Percentiles rank a stretch among this genome's conserved stretches.
Evolutionary conservation across 2,329 filamentous ascomycete genomes (phyloP).

Genomic region (Lithohypha guttulata): DNA sequence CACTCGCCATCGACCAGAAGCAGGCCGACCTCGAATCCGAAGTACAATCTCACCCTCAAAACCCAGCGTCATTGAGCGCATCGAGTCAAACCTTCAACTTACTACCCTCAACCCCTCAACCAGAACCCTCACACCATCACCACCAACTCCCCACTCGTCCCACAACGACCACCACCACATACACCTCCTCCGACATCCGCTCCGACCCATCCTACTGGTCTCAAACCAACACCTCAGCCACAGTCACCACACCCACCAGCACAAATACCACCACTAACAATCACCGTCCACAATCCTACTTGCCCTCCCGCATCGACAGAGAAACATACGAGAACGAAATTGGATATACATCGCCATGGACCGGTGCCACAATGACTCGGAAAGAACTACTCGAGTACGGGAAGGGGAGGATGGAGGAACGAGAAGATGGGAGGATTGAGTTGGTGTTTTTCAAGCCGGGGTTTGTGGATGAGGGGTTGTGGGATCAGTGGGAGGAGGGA

Average conservation of each 20-base stretch:
- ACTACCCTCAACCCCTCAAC: background rate
- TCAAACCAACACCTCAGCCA: background rate
- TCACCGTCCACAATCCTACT: background rate
- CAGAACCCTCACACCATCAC: background rate
- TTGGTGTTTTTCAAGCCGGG: conserved; percentile 16
- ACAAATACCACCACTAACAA: too few species aligned
- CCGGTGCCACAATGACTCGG: conserved; percentile 4
- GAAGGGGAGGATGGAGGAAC: background rate
- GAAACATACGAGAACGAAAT: conserved; percentile 5
- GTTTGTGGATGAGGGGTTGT: conserved; percentile 13
- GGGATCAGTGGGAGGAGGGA: conserved; percentile 4
- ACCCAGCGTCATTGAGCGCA: background rate
- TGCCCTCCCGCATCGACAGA: background rate
- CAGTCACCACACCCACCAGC: too few species aligned
- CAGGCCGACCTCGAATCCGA: too few species aligned
- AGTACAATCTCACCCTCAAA: background rate
- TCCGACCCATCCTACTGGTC: conserved; percentile 5
- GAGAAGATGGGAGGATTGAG: conserved; percentile 10
- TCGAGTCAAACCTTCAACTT: too few species aligned
- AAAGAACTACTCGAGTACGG: conserved; percentile 5
- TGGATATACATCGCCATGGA: conserved; percentile 4
- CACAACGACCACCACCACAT: background rate
- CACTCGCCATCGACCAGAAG: too few species aligned
- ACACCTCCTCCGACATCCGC: conserved; percentile 2
- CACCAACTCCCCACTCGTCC: background rate